These are phyloP conservation scores for Phyllosticta capitalensis DNA, from an alignment of 2,329 filamentous ascomycete genomes.

Conservation along the genomic window DNA sequence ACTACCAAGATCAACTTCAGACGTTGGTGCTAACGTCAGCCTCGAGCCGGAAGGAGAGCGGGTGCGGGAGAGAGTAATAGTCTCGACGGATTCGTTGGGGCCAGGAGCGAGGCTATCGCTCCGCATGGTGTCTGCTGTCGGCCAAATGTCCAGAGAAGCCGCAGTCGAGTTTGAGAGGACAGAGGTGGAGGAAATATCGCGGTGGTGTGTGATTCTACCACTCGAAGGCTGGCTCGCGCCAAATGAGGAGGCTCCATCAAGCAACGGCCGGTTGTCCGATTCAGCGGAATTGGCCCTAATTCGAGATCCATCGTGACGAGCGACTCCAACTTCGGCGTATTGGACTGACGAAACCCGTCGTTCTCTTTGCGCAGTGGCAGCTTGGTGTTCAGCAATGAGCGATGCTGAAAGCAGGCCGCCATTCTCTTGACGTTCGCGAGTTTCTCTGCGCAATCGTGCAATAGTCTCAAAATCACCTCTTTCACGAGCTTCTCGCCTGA, in stretches of 20 bases:
- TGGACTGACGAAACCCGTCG: constrained; percentile 64
- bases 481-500: constrained; percentile 61
- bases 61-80: constrained; percentile 32
- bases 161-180: constrained; percentile 28
- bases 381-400: constrained; percentile 50
- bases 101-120: constrained; percentile 15
- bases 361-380: constrained; percentile 51
- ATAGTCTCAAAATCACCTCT: constrained; percentile 61
- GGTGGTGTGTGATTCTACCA: constrained; percentile 25
- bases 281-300: constrained; percentile 64
- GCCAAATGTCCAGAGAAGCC: constrained; percentile 28
- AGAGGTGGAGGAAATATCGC: constrained; percentile 35
- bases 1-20: constrained; percentile 4
- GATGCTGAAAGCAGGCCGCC: constrained; percentile 26
- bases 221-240: constrained; percentile 22
- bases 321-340: constrained; percentile 67
- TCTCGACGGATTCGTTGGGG: constrained; percentile 32
- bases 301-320: constrained; percentile 66
- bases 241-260: constrained; percentile 63
- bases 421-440: constrained; percentile 17
- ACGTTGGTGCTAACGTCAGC: constrained; percentile 2
- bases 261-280: constrained; percentile 60
- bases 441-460: constrained; percentile 43
- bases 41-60: constrained; percentile 13
- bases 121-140: constrained; percentile 12